These are phyloP conservation scores for Fragaria iinumae DNA, from an alignment of 306 rosid genomes.

Conservation along the genomic window DNA sequence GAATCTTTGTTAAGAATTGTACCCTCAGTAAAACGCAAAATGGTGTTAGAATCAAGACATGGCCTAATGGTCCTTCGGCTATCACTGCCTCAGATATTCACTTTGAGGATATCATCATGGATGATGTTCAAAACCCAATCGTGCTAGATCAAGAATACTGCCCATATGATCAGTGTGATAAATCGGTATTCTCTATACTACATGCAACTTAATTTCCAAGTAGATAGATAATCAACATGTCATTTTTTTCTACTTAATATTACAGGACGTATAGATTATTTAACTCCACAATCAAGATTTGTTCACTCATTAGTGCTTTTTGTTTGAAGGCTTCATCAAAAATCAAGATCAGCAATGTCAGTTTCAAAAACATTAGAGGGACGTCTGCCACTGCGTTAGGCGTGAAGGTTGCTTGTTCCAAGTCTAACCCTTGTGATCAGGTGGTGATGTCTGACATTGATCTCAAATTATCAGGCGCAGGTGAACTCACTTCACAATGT, in stretches of 20 bases:
- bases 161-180: conserved; percentile 42
- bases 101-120: conserved; percentile 42
- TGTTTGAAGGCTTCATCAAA: conserved; percentile 29
- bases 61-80: conserved; percentile 24
- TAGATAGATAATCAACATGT: neutral
- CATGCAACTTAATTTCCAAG: neutral
- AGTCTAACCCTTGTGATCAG: conserved; percentile 33
- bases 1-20: conserved; percentile 32
- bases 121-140: conserved; percentile 34
- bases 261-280: neutral
- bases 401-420: conserved; percentile 40
- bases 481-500: conserved; percentile 24
- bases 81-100: conserved; percentile 23
- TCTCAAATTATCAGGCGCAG: conserved; percentile 26
- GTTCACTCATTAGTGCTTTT: neutral
- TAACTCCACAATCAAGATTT: neutral
- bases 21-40: conserved; percentile 26
- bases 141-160: conserved; percentile 56
- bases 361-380: conserved; percentile 41
- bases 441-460: conserved; percentile 31
- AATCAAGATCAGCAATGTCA: conserved; percentile 45
- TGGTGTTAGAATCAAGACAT: conserved; percentile 55
- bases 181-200: conserved; percentile 16
- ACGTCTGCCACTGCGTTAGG: conserved; percentile 27
- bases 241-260: neutral